Evolutionary conservation across 2,329 filamentous ascomycete genomes (phyloP).

Genomic region (Fusarium tuaranense): DNA sequence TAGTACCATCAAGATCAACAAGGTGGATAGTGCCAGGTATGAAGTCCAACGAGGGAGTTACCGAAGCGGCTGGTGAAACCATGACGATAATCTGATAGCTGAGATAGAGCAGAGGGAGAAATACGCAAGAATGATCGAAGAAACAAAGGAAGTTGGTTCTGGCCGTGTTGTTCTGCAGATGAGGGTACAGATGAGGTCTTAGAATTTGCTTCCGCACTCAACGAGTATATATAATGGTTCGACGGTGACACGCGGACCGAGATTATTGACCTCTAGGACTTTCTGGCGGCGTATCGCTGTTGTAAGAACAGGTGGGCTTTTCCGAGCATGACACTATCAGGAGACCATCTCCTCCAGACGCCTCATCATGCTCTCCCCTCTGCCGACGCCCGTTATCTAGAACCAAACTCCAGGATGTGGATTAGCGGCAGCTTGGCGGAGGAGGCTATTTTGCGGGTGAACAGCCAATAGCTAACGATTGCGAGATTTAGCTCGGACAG

Average conservation of each 20-base stretch:
- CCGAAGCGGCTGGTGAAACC: neutral
- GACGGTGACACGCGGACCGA: neutral
- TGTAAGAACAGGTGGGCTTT: neutral
- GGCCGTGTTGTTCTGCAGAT: neutral
- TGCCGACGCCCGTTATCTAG: neutral
- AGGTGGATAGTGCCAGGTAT: neutral
- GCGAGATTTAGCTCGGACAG: neutral
- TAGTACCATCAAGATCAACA: constrained; percentile 1
- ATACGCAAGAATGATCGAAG: neutral
- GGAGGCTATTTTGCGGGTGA: neutral
- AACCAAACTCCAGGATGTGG: too few species aligned
- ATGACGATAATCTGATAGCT: neutral
- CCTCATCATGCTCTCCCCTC: neutral
- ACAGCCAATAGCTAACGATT: neutral
- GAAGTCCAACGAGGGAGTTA: neutral
- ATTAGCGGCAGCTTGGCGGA: too few species aligned
- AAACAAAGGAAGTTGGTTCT: neutral
- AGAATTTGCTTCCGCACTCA: neutral
- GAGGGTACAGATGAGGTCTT: neutral
- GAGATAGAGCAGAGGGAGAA: neutral
- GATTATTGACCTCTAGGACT: neutral
- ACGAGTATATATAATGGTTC: neutral
- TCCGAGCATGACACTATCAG: neutral
- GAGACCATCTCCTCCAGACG: neutral
- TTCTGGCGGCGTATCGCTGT: neutral